phyloP scores from a whole-genome alignment of 495 filamentous ascomycete species.

The Penicillium paxilli region DNA sequence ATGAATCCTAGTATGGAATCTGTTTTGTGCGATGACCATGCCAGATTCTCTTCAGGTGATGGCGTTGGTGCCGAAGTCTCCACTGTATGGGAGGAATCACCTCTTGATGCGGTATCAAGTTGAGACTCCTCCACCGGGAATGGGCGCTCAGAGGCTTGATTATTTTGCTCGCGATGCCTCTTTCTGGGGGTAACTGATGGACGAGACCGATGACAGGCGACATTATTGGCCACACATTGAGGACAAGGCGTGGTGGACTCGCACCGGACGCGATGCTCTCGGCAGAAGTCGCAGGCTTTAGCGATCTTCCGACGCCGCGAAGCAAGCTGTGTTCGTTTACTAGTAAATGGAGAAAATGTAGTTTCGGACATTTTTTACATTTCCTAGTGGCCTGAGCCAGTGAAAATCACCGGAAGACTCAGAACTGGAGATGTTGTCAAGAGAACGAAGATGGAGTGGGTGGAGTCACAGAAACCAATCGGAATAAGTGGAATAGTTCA shows the following conservation, averaged over 20 bases:
- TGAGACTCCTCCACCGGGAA: background rate
- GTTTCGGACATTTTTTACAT: background rate
- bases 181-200: background rate
- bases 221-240: conserved; percentile 24
- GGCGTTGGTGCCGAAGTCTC: conserved; percentile 1
- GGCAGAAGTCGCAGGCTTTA: conserved; percentile 31
- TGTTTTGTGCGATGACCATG: conserved; percentile 12
- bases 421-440: background rate
- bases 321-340: background rate
- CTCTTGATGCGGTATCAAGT: background rate
- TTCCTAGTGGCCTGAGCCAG: background rate
- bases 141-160: background rate
- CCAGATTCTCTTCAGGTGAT: conserved; percentile 5
- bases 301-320: conserved; percentile 25
- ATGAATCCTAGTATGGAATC: conserved; percentile 33
- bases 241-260: conserved; percentile 27
- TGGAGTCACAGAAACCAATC: background rate
- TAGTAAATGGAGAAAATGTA: background rate
- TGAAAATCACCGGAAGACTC: background rate
- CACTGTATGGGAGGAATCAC: background rate
- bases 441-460: background rate
- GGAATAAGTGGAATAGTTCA: background rate
- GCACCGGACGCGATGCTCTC: conserved; percentile 31
- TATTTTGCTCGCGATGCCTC: background rate
- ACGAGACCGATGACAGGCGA: conserved; percentile 15